Base-by-base conservation (phyloP, 1,284 basidiomycete genomes). In the Paramarasmius palmivorus region DNA sequence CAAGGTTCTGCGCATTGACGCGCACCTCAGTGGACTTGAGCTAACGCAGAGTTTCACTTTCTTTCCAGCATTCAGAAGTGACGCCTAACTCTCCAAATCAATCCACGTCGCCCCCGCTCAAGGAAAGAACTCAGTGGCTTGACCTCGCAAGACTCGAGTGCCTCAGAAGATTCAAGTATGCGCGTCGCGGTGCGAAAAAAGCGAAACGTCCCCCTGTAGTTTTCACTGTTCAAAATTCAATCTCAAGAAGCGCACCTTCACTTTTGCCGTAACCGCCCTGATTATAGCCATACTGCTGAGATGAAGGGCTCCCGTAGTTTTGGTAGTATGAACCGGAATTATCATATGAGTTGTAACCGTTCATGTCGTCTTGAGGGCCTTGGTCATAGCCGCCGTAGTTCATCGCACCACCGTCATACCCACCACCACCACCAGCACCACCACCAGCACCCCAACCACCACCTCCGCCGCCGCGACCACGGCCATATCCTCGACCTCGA, bases 231-330 rank as follows among this genome's bases (percentile, higher is more conserved):
- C 57, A 50, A 42, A 50, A 50, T 76, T 76, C 65, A 81, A 72
- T 77, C 79, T 82, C 68, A 81, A 80, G 77, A 74, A 86, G 88
- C 88, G 88, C 81, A 91, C 88, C 88, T 91, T 90, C 87, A 73
- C 72, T 81, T 75, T 80, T 81, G 66, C 75, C 70, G 68, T 81
- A 85, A 57, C 73, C 81, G 72, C 85, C 82, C 69, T 73, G 71
- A 63, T 74, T 77, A 53, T 75, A 72, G 67, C 72, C 66, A 65
- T 72, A 71, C 56, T 75, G 71, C 61, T 78, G 66, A 54, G 75
- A 67, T 46, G 71, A 68, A 61, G 70, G 67, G 67, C 69, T 76
- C 60, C 74, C 73, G 73, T 82, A 84, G 70, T 76, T 83, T 72
- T 88, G 84, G 75, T 86, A 89, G 74, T 81, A 86, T 57, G 80